Evolutionary conservation across 192 early-diverging fungal genomes (phyloP).

Genomic region (Spizellomyces sp.): DNA sequence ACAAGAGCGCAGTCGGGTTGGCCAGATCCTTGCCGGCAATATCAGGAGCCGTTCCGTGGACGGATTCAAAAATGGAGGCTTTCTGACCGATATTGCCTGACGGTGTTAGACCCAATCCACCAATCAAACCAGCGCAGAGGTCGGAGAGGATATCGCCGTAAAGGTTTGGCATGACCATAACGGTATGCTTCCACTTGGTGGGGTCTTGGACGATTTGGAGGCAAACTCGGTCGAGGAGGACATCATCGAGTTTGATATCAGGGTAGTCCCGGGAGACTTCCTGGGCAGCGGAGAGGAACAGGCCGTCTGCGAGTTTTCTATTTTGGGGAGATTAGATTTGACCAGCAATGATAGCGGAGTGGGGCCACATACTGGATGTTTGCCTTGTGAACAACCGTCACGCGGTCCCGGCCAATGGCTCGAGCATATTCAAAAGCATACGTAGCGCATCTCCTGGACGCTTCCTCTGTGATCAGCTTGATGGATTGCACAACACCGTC

Average conservation of each 20-base stretch:
- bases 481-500: conserved; percentile 98
- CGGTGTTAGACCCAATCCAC: conserved; percentile 96
- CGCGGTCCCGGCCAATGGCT: conserved; percentile 84
- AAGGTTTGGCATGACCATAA: conserved; percentile 99
- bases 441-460: conserved; percentile 85
- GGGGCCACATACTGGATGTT: conserved; percentile 49
- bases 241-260: conserved; percentile 86
- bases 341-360: not conserved
- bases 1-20: conserved; percentile 92
- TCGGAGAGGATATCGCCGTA: conserved; percentile 99
- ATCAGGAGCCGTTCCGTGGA: conserved; percentile 89
- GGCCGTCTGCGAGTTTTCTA: conserved; percentile 91
- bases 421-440: conserved; percentile 96
- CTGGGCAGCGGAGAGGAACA: conserved; percentile 91
- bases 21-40: conserved; percentile 97
- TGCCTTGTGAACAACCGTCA: conserved; percentile 99
- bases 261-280: conserved; percentile 93
- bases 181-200: conserved; percentile 81
- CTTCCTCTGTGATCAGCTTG: conserved; percentile 97
- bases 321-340: not conserved
- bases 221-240: conserved; percentile 93
- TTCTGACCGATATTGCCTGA: conserved; percentile 98
- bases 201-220: conserved; percentile 92
- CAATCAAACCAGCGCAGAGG: conserved; percentile 97
- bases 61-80: conserved; percentile 96